Evolutionary conservation across 805 yeast species (phyloP).

Genomic region (Vanderwaltozyma polyspora): DNA sequence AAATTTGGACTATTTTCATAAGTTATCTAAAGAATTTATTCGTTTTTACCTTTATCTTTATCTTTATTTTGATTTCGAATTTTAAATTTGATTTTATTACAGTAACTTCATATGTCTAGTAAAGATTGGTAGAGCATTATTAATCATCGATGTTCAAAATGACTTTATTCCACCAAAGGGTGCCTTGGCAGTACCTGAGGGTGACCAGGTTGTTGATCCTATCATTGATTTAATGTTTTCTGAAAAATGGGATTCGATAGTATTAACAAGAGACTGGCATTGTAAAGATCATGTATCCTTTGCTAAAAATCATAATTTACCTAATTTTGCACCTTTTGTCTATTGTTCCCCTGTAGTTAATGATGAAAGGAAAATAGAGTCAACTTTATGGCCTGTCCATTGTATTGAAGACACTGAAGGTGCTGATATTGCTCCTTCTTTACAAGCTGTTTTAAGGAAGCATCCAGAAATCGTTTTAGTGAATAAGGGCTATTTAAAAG

Average conservation of each 20-base stretch:
- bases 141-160: slow-evolving; percentile 73
- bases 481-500: slow-evolving; percentile 58
- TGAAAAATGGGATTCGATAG: slow-evolving; percentile 49
- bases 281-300: slow-evolving; percentile 70
- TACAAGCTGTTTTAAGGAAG: slow-evolving; percentile 1
- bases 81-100: too few species aligned
- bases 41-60: too few species aligned
- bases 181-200: slow-evolving; percentile 59
- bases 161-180: slow-evolving; percentile 80
- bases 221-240: slow-evolving; percentile 34
- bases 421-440: slow-evolving; percentile 35
- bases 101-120: too few species aligned
- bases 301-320: slow-evolving; percentile 49
- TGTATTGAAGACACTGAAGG: slow-evolving; percentile 70
- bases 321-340: slow-evolving; percentile 41
- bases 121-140: slow-evolving; percentile 36
- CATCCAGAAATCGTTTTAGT: slow-evolving; percentile 33
- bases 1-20: too few species aligned
- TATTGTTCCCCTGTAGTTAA: slow-evolving; percentile 40
- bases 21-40: too few species aligned
- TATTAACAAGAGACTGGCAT: slow-evolving; percentile 85
- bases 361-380: slow-evolving; percentile 27
- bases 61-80: too few species aligned
- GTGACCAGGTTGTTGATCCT: slow-evolving; percentile 44
- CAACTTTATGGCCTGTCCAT: slow-evolving; percentile 80